Base-by-base conservation (phyloP, 2,329 filamentous ascomycete genomes). In the Aureobasidium sp. region DNA sequence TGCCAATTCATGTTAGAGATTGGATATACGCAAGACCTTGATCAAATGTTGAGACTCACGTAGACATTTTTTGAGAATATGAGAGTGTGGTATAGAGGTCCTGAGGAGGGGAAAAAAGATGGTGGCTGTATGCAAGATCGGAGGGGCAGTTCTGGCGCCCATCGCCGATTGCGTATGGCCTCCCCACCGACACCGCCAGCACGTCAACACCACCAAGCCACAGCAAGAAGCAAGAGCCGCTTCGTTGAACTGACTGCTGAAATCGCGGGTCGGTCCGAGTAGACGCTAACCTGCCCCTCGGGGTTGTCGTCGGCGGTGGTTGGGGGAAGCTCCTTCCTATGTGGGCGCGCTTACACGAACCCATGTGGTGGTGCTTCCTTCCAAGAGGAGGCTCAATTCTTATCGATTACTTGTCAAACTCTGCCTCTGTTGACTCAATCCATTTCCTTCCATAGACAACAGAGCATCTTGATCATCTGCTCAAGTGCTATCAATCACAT, bases 351-450 rank as follows among this genome's bases (percentile, higher is more conserved):
- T 57, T 37, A 57, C 53, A 44, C 41, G 53, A 57, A 36, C 27
- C 9, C 29, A 54, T 54, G 50, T 54, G 50, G 37, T 53, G 49
- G 25, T 53, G 37, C 37, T 41, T 42, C 50, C 37, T 25, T 36
- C 51, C 39, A 32, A 57, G 53, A 57, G 53, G 53, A 57, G 53
- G 41, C 53, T 57, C 53, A 57, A n/a, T 57, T 34, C 53, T 57
- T 57, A 57, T 57, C 53, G 53, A 45, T 55, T 44, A 42, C 37
- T 42, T 54, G 50, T 54, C 53, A 45, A 57, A 44, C 14, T 57
- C 41, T 57, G 53, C 32, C 51, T 50, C 49, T 51, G 51, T 30
- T 55, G 53, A 57, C 41, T 44, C 41, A 21, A 44, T 16, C 8
- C 53, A 7, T 27, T 25, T 16, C 13, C 45, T 30, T 21, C 37